Evolutionary conservation across 495 filamentous ascomycete species (phyloP).

Genomic region (Xylaria palmicola): DNA sequence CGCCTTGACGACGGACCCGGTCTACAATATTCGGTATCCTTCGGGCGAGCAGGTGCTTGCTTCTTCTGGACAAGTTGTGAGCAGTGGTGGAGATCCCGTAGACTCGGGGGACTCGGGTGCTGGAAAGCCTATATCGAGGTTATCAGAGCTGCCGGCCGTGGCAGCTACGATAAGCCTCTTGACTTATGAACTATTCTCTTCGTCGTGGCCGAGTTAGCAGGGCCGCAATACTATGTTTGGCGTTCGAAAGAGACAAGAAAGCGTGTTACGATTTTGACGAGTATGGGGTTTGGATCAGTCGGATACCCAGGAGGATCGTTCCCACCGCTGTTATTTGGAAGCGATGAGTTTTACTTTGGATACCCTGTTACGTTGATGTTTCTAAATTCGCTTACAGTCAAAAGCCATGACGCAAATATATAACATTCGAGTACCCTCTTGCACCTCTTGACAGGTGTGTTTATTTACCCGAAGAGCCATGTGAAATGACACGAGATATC

Average conservation of each 20-base stretch:
- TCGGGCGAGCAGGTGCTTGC: slow-evolving; percentile 42
- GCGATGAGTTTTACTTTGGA: slow-evolving; percentile 8
- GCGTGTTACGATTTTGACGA: slow-evolving; percentile 7
- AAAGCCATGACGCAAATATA: too few relatives aligned
- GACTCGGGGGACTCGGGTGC: slow-evolving; percentile 1
- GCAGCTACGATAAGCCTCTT: slow-evolving; percentile 2
- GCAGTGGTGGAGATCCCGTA: not conserved
- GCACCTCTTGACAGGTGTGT: not conserved
- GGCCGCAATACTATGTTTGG: not conserved
- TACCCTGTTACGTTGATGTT: slow-evolving; percentile 13
- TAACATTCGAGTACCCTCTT: not conserved
- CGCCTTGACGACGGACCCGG: slow-evolving; percentile 33
- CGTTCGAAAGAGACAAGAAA: not conserved
- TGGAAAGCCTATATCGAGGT: not conserved
- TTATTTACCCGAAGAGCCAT: not conserved
- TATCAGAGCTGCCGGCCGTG: slow-evolving; percentile 3
- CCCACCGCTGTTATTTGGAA: not conserved
- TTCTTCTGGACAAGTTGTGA: slow-evolving; percentile 34
- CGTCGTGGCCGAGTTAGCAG: not conserved
- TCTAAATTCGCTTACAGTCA: not conserved
- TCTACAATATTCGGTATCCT: slow-evolving; percentile 50
- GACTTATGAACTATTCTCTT: slow-evolving; percentile 4
- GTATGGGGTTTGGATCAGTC: slow-evolving; percentile 2
- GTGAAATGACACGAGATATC: not conserved
- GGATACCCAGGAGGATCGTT: slow-evolving; percentile 7